phyloP scores from a whole-genome alignment of 352 stramenopile genomes.

The Saprolegnia diclina region DNA sequence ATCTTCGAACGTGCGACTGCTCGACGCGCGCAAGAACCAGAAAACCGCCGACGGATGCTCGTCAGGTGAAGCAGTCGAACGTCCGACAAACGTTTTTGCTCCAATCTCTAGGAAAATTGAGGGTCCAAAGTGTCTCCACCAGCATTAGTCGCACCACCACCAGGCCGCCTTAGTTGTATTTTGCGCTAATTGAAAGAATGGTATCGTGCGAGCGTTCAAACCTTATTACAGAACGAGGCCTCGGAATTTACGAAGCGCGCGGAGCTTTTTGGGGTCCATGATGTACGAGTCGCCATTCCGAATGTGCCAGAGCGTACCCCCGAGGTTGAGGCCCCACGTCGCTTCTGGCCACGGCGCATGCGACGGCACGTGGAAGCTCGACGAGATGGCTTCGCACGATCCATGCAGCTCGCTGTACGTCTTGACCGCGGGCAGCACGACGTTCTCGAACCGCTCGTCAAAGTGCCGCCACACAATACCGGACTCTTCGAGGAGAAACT shows the following conservation, averaged over 20 bases:
- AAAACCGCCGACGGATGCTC: too few species aligned
- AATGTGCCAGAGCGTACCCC: conserved; percentile 76
- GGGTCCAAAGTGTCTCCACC: too few species aligned
- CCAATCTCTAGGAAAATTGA: too few species aligned
- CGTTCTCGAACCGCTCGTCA: conserved; percentile 57
- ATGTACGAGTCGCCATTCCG: conserved; percentile 77
- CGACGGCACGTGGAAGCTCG: conserved; percentile 63
- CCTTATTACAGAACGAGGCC: neutral
- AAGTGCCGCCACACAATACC: conserved; percentile 72
- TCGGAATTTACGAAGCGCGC: conserved; percentile 33
- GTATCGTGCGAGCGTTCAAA: too few species aligned
- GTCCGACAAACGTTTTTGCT: too few species aligned
- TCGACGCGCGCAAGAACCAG: too few species aligned
- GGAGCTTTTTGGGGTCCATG: conserved; percentile 53
- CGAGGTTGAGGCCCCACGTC: conserved; percentile 67
- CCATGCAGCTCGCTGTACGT: conserved; percentile 49
- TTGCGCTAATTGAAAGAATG: too few species aligned
- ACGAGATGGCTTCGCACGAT: conserved; percentile 61
- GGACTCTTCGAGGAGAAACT: conserved; percentile 48
- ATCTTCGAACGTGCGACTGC: too few species aligned
- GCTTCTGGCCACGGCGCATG: conserved; percentile 47
- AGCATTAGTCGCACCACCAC: too few species aligned
- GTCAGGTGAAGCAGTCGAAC: too few species aligned
- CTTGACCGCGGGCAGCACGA: conserved; percentile 60
- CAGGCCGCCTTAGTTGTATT: too few species aligned